phyloP scores from a whole-genome alignment of 805 yeast species.

The Candida loeiensis region DNA sequence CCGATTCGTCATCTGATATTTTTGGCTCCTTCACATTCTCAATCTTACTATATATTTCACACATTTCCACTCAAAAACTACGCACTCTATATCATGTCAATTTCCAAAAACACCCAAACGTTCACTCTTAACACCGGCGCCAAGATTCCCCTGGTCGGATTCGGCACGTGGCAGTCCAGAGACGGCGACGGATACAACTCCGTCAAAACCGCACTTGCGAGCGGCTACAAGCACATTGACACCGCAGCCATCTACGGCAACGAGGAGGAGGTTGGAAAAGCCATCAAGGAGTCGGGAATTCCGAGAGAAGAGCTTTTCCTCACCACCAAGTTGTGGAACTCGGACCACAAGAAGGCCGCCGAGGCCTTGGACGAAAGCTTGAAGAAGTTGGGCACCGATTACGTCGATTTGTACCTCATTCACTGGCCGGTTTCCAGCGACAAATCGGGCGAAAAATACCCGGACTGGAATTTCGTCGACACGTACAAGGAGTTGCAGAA shows the following conservation, averaged over 20 bases:
- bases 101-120: slow-evolving; percentile 12
- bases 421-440: slow-evolving; percentile 77
- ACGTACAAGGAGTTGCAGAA: slow-evolving; percentile 66
- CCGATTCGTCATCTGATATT: no score
- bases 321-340: slow-evolving; percentile 68
- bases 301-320: slow-evolving; percentile 63
- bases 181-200: slow-evolving; percentile 55
- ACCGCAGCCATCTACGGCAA: slow-evolving; percentile 68
- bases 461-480: slow-evolving; percentile 43
- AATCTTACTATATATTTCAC: neutral
- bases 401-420: slow-evolving; percentile 72
- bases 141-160: slow-evolving; percentile 61
- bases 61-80: neutral
- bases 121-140: slow-evolving; percentile 59
- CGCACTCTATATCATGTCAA: slow-evolving; percentile 3
- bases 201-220: slow-evolving; percentile 56
- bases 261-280: slow-evolving; percentile 61
- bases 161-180: slow-evolving; percentile 67
- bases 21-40: no score
- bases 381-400: slow-evolving; percentile 62
- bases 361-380: slow-evolving; percentile 57
- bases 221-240: slow-evolving; percentile 76
- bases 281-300: slow-evolving; percentile 52
- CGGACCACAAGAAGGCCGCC: slow-evolving; percentile 49
- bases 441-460: slow-evolving; percentile 27